A percentile compares a stretch with the other conserved stretches of the same genome.
Evolutionary conservation across 1,139 yeast genomes (phyloP).

Genomic region (Schizosaccharomyces versatilis): DNA sequence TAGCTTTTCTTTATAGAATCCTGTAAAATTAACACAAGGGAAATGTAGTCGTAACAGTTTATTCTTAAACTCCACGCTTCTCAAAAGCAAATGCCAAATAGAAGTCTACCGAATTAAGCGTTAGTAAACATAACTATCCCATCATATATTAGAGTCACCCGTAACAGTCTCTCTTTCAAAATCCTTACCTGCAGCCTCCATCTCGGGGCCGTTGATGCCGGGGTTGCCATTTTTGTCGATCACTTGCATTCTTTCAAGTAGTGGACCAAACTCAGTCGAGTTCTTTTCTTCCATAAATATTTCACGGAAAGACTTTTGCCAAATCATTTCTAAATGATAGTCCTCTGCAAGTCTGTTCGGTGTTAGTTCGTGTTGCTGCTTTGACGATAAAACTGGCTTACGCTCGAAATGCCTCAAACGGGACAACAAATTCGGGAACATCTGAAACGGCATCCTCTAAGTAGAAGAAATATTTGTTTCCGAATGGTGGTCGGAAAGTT

Average conservation of each 20-base stretch:
- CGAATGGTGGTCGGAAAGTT: conserved; percentile 56
- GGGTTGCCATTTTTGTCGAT: conserved; percentile 43
- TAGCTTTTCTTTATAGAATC: too few relatives aligned
- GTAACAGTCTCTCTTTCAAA: not conserved
- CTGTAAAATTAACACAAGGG: too few relatives aligned
- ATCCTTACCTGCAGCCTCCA: conserved; percentile 51
- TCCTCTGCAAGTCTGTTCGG: conserved; percentile 27
- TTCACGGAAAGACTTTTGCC: conserved; percentile 59
- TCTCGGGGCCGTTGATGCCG: conserved; percentile 76
- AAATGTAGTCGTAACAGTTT: too few relatives aligned
- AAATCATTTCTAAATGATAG: conserved; percentile 49
- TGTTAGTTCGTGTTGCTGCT: not conserved
- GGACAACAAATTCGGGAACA: conserved; percentile 95
- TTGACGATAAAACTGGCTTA: conserved; percentile 25
- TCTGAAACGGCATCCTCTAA: conserved; percentile 85
- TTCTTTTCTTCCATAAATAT: conserved; percentile 58
- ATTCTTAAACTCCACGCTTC: conserved; percentile 19
- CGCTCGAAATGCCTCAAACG: conserved; percentile 66
- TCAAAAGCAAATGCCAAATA: conserved; percentile 64
- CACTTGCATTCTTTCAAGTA: conserved; percentile 33
- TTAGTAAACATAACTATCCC: not conserved
- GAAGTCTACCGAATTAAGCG: conserved; percentile 18
- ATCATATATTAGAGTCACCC: not conserved
- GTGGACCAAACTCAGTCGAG: conserved; percentile 31
- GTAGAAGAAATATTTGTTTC: conserved; percentile 62